These are phyloP conservation scores for Tolypocladium nubicola DNA, from an alignment of 2,329 filamentous ascomycete species.

Conservation along the genomic window DNA sequence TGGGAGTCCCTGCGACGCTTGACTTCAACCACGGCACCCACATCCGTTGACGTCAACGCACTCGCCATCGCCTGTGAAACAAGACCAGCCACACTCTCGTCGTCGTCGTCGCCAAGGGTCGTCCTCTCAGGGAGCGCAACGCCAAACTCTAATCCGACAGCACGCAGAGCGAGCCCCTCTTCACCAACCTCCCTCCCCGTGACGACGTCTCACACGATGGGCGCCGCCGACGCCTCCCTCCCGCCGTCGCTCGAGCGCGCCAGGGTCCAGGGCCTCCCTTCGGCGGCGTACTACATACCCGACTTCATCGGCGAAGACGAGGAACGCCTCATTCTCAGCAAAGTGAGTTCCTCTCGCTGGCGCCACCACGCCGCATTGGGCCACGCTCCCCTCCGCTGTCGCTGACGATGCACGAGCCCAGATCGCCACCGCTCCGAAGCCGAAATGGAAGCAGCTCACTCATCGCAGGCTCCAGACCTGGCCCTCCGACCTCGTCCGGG, in stretches of 20 bases:
- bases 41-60: not conserved
- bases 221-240: constrained; percentile 16
- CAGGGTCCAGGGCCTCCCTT: constrained; percentile 45
- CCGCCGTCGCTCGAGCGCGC: constrained; percentile 39
- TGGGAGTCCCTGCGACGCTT: not conserved
- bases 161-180: not conserved
- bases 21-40: not conserved
- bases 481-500: constrained; percentile 70
- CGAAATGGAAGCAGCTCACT: constrained; percentile 79
- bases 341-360: constrained; percentile 37
- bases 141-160: not conserved
- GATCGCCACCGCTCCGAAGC: constrained; percentile 56
- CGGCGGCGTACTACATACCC: constrained; percentile 71
- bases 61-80: not conserved
- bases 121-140: not conserved
- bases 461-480: constrained; percentile 85
- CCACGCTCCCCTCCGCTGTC: not conserved
- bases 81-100: not conserved
- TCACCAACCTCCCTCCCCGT: not conserved
- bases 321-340: constrained; percentile 59
- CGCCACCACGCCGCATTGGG: constrained; percentile 25
- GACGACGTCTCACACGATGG: not conserved
- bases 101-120: not conserved
- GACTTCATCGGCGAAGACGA: constrained; percentile 73
- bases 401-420: constrained; percentile 11